Conservation (phyloP, 2,329 filamentous ascomycete species). For the Cytospora leucostoma region DNA sequence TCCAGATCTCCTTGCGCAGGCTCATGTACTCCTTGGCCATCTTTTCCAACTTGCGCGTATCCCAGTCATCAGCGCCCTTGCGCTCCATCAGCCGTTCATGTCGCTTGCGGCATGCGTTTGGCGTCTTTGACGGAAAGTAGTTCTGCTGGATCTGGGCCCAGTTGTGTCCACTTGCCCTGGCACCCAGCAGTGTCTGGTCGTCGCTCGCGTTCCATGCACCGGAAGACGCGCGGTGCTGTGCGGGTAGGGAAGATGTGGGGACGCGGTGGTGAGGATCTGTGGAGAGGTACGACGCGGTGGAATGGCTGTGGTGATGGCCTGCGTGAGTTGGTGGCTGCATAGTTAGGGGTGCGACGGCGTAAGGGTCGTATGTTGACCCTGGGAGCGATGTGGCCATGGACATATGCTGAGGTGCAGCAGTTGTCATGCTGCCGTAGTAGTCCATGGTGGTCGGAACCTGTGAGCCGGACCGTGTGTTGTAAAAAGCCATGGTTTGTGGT, state of each 20-base stretch:
- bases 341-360: constrained; percentile 38
- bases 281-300: constrained; percentile 40
- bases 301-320: constrained; percentile 29
- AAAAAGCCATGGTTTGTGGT: constrained; percentile 38
- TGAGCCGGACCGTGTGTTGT: constrained; percentile 30
- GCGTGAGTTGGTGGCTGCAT: constrained; percentile 34
- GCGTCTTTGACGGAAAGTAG: constrained; percentile 75
- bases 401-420: constrained; percentile 30
- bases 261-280: constrained; percentile 40
- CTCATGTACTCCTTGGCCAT: constrained; percentile 78
- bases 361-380: constrained; percentile 37
- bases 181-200: constrained; percentile 71
- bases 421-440: constrained; percentile 38
- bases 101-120: constrained; percentile 86
- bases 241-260: constrained; percentile 37
- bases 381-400: constrained; percentile 33
- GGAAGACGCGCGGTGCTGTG: constrained; percentile 57
- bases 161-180: constrained; percentile 74
- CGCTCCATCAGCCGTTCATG: constrained; percentile 83
- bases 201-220: constrained; percentile 74
- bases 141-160: constrained; percentile 78
- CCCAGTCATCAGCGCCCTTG: constrained; percentile 75
- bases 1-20: constrained; percentile 81
- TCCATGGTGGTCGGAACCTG: constrained; percentile 30
- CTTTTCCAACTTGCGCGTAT: constrained; percentile 70